A percentile compares a stretch with the other conserved stretches of the same genome.
Conservation (phyloP, 2,329 filamentous ascomycete genomes). For the Sporothrix pseudoabietina region DNA sequence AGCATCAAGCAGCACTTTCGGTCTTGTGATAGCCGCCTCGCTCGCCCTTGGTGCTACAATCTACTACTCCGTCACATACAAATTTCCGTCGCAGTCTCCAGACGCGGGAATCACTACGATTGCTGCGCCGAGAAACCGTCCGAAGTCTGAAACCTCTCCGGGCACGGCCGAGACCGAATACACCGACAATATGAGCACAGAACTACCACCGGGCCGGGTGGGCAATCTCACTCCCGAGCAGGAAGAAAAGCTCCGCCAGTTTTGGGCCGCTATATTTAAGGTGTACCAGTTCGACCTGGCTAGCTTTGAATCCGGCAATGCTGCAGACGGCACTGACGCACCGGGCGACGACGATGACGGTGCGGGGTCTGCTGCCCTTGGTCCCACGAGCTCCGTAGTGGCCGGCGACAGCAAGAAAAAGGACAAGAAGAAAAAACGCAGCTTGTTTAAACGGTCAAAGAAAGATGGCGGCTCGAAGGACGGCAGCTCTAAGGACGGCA, state of each 20-base stretch:
- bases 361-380: constrained; percentile 35
- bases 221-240: constrained; percentile 89
- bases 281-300: constrained; percentile 65
- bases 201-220: constrained; percentile 68
- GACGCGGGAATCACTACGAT: not conserved
- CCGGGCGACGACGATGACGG: constrained; percentile 37
- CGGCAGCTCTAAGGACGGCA: constrained; percentile 29
- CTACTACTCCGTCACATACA: not conserved
- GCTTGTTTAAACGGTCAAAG: constrained; percentile 26
- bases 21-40: constrained; percentile 21
- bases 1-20: constrained; percentile 27
- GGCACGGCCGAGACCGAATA: not conserved
- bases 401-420: constrained; percentile 48
- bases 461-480: constrained; percentile 53
- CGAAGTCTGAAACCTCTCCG: not conserved
- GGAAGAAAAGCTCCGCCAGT: constrained; percentile 81
- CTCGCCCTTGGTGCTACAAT: constrained; percentile 19
- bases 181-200: constrained; percentile 36
- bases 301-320: constrained; percentile 40
- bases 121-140: not conserved
- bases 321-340: constrained; percentile 40
- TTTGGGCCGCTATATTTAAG: constrained; percentile 78
- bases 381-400: constrained; percentile 36
- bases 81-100: not conserved
- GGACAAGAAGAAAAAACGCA: constrained; percentile 72